Base-by-base conservation (phyloP, 2,329 filamentous ascomycete species). In the Lachnum nothofagi region DNA sequence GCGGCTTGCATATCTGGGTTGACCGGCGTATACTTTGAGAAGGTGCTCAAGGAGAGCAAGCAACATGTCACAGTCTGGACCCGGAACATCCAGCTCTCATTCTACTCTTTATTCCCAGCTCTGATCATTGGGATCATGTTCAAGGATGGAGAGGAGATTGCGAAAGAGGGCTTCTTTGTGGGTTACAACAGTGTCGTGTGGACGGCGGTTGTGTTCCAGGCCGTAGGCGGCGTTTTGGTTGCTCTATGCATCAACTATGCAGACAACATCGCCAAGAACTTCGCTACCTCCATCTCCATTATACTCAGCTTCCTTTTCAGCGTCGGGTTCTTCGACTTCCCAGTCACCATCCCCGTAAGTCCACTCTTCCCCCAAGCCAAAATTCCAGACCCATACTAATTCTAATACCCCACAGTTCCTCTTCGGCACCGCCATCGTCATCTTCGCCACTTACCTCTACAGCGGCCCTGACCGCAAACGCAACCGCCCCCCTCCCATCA, bases 111-210 rank as follows among this genome's bases (percentile, higher is more conserved):
- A 1, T 91, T 96, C 60, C 89, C 91, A 0, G 87, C 91, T 1
- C 74, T 96, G 0, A 82, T 97, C 49, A 77, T 95, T 44, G 93
- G 91, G 1, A 85, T 97, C 5, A 70, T 94, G 2, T 87, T 88
- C 70, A 87, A 89, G 55, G 93, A 98, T 58, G 93, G 91, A 22
- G 80, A 83, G 52, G 84, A 86, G 34, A 90, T 98, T 55, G 78
- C 84, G 22, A 81, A 85, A 66, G 82, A 88, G 54, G 93, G 93
- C 10, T 95, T 97, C 69, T 97, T 98, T 60, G 85, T 87, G 49
- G 93, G 93, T 2, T 98, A 97, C 70, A 96, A 95, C 65, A 86
- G 81, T 76, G 77, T 91, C 17, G 91, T 97, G 3, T 96, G 91
- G 90, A 75, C 82, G 4, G 86, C 90, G 4, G 87, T 97, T 58